phyloP scores from a whole-genome alignment of 2,329 filamentous ascomycete genomes.

The Pseudophaeomoniella oleicola region DNA sequence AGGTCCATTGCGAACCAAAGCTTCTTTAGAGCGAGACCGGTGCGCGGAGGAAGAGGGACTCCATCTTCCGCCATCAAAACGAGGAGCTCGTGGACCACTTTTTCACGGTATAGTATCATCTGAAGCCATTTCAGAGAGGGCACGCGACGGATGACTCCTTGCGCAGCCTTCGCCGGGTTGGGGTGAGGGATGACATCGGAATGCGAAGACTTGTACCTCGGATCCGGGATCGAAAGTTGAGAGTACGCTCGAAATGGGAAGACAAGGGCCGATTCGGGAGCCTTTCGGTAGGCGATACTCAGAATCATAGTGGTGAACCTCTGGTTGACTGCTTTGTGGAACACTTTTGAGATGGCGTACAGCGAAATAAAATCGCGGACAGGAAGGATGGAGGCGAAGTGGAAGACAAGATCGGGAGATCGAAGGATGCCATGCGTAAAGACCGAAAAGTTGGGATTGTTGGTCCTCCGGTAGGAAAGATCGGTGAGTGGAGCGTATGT shows the following conservation, averaged over 20 bases:
- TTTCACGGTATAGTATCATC: conserved; percentile 48
- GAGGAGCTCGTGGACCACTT: conserved; percentile 47
- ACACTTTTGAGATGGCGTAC: conserved; percentile 48
- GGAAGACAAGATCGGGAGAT: conserved; percentile 38
- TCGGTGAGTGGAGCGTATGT: not conserved
- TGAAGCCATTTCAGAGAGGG: conserved; percentile 54
- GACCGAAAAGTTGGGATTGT: conserved; percentile 11
- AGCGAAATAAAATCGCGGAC: conserved; percentile 46
- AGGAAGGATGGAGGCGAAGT: conserved; percentile 39
- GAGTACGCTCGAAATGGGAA: conserved; percentile 50
- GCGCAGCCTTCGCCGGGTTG: conserved; percentile 19
- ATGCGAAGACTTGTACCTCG: conserved; percentile 30
- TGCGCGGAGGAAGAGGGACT: conserved; percentile 37
- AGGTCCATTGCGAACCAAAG: conserved; percentile 63
- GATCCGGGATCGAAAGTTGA: conserved; percentile 44
- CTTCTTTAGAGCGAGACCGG: conserved; percentile 40
- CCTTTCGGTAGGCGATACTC: conserved; percentile 37
- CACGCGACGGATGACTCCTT: conserved; percentile 31
- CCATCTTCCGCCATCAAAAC: conserved; percentile 43
- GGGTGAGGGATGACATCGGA: too few relatives aligned
- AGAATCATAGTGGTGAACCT: conserved; percentile 46
- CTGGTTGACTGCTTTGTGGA: conserved; percentile 45
- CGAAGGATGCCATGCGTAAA: conserved; percentile 11
- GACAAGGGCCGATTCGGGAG: conserved; percentile 39
- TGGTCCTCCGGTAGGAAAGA: conserved; percentile 8